Evolutionary conservation across 1,284 basidiomycete species (phyloP).

Genomic region (Baeospora myosura): DNA sequence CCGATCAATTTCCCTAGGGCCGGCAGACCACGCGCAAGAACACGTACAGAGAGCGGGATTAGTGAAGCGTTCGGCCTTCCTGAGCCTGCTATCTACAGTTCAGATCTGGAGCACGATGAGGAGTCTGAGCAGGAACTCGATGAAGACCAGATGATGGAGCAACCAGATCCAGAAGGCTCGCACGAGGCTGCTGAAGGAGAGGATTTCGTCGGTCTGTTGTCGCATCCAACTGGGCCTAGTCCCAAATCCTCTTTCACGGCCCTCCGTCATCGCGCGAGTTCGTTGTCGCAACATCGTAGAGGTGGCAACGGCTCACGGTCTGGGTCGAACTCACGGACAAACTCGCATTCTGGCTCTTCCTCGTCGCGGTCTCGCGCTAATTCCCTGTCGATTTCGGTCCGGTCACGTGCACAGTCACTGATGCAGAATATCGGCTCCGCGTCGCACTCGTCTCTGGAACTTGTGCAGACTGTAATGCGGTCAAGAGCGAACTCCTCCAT

Average conservation of each 20-base stretch:
- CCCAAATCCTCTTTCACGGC: conserved; percentile 39
- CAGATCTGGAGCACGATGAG: conserved; percentile 28
- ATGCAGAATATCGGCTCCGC: conserved; percentile 58
- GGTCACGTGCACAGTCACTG: conserved; percentile 54
- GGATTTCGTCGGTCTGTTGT: conserved; percentile 60
- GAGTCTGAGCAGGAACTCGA: conserved; percentile 32
- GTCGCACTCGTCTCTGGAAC: conserved; percentile 52
- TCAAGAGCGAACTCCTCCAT: conserved; percentile 52
- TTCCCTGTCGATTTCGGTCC: conserved; percentile 40
- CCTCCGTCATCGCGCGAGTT: conserved; percentile 33
- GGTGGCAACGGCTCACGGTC: conserved; percentile 17
- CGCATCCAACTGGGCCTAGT: conserved; percentile 35
- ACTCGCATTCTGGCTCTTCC: conserved; percentile 28
- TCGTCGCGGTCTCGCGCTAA: conserved; percentile 40
- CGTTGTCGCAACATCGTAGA: conserved; percentile 24
- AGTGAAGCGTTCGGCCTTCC: conserved; percentile 25
- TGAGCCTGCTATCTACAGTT: conserved; percentile 24
- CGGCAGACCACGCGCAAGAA: conserved; percentile 23
- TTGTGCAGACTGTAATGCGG: conserved; percentile 34
- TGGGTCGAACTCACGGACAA: conserved; percentile 20
- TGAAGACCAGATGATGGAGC: conserved; percentile 40
- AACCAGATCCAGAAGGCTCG: conserved; percentile 45
- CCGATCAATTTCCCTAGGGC: conserved; percentile 35
- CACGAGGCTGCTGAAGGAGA: conserved; percentile 60
- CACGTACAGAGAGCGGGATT: conserved; percentile 38